Evolutionary conservation across 495 filamentous ascomycete genomes (phyloP), one percentile per base, ranked within the genome.

Genomic region (Podospora pseudoanserina): DNA sequence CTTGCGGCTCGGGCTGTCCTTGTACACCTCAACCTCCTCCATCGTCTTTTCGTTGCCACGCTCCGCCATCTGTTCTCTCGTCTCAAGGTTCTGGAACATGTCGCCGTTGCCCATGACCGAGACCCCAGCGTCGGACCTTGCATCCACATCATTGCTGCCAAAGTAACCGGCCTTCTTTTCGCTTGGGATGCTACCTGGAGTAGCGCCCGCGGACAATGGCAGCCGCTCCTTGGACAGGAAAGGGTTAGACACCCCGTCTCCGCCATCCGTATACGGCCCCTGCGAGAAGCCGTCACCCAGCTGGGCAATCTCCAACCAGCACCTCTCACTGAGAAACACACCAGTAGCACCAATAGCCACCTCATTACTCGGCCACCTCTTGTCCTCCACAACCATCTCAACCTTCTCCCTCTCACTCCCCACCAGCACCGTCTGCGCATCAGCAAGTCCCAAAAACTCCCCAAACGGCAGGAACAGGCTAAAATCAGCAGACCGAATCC

Each of bases 11-110:
- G 87, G 83, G 58, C 91, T 93, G 65, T 91, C 88, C 20, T 84
- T 84, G 64, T 89, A 83, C 68, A 92, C 91, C 67, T 98, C 96
- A 5, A 98, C 91, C 79, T 97, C 93, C 60, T 90, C 86, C 83
- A 97, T 88, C 28, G 92, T 88, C 76, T 92, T 92, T 66, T 96
- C 91, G 71, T 96, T 94, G 69, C 91, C 93, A 64, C 97, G 96
- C 76, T 98, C 94, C 3, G 94, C 91, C 91, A 98, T 93, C 77
- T 95, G 90, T 77, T 96, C 89, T 64, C 90, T 86, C 3, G 92
- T 97, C 69, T 97, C 94, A n/a, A 97, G 83, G 69, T 97, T 96
- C 69, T 90, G 90, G 86, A 99, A 99, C 94, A 99, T 97, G 75
- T 99, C 94, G 18, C 95, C 94, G 61, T 87, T 90, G 66, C 92